Percentiles rank a stretch among this genome's conserved stretches.
These are phyloP conservation scores for Nakazawaea ishiwadae DNA, from an alignment of 805 yeast species.

Conservation along the genomic window DNA sequence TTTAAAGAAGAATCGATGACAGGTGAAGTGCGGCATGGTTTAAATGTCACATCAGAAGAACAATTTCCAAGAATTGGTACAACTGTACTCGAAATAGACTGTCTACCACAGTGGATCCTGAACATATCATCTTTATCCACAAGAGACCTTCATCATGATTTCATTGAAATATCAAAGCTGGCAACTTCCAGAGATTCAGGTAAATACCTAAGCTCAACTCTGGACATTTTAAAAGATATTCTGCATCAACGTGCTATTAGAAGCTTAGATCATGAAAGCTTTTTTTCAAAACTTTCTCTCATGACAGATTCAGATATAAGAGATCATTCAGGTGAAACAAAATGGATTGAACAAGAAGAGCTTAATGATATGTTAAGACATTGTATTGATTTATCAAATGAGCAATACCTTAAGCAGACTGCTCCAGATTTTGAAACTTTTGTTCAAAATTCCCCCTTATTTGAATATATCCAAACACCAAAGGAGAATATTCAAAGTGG, in stretches of 20 bases:
- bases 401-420: slow-evolving; percentile 16
- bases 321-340: slow-evolving; percentile 10
- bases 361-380: slow-evolving; percentile 28
- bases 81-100: slow-evolving; percentile 68
- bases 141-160: slow-evolving; percentile 46
- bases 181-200: not conserved
- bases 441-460: slow-evolving; percentile 18
- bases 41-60: slow-evolving; percentile 27
- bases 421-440: slow-evolving; percentile 16
- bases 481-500: slow-evolving; percentile 28
- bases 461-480: slow-evolving; percentile 24
- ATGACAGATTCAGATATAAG: slow-evolving; percentile 22
- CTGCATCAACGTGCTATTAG: slow-evolving; percentile 41
- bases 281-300: slow-evolving; percentile 8
- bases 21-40: slow-evolving; percentile 1
- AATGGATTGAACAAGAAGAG: slow-evolving; percentile 41
- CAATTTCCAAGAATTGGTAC: slow-evolving; percentile 52
- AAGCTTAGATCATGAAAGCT: slow-evolving; percentile 21
- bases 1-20: slow-evolving; percentile 2
- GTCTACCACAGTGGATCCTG: slow-evolving; percentile 51
- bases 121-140: slow-evolving; percentile 46
- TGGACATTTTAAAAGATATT: slow-evolving; percentile 57
- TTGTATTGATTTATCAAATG: slow-evolving; percentile 20
- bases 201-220: slow-evolving; percentile 40
- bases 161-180: slow-evolving; percentile 28